Base-by-base conservation (phyloP, 2,329 filamentous ascomycete species). In the Aureobasidium uvarum region DNA sequence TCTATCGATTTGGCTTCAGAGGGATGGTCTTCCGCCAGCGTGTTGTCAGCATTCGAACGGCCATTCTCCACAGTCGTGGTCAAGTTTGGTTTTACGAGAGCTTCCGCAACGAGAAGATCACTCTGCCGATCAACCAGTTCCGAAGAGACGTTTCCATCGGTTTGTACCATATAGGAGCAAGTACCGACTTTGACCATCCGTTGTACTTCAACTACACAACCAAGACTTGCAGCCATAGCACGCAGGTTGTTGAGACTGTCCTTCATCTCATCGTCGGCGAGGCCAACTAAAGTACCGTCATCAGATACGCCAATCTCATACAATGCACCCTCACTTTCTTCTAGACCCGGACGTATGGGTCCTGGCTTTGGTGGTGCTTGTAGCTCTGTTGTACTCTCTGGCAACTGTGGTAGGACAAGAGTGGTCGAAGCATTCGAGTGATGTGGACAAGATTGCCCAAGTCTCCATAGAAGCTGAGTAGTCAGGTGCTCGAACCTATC, bases 221-320 rank as follows among this genome's bases (percentile, higher is more conserved):
- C 94, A 56, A 99, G 79, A 74, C 92, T 96, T 13, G 91, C 90
- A 43, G 95, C 94, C 94, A 99, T 99, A 59, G 90, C 87, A 67
- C 88, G 86, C 43, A 99, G 79, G 66, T 93, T 97, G 48, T 84
- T 85, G 67, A 98, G 82, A 74, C 92, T 97, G 77, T 98, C 94
- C 67, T 94, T 86, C 83, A 99, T 86, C 77, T 99, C 95, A 73
- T 97, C 92, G 69, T 90, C 87, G 2, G 91, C 90, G 54, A 99
- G 81, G 0, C 95, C 95, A 48, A 96, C 86, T 66, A 99, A 87
- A 0, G 89, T 92, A 8, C 95, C 95, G 78, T 98, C 92, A 75
- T 99, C 95, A 33, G 93, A 90, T 11, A 99, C 92, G 0, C 95
- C 95, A 75, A 99, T 96, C 76, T 99, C 94, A 71, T 99, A 99